Conservation (phyloP, 306 rosid genomes). For the Cucurbita moschata region DNA sequence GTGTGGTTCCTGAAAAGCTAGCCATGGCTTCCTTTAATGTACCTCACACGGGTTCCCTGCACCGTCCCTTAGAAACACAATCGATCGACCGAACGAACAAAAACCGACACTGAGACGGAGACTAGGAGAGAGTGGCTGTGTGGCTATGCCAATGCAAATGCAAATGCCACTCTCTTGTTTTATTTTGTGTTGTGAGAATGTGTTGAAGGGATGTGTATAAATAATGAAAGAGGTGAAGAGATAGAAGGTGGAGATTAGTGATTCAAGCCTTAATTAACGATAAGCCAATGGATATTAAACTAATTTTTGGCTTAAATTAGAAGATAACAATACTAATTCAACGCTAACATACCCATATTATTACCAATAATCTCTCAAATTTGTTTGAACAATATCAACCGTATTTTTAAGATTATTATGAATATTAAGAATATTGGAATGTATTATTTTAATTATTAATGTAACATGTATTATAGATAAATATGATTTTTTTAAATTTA, state of each 20-base stretch:
- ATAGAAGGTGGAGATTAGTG: not conserved
- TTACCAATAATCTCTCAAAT: not conserved
- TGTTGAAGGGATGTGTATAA: not conserved
- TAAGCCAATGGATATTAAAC: not conserved
- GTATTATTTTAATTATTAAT: too few relatives aligned
- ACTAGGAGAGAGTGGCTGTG: not conserved
- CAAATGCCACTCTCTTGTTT: not conserved
- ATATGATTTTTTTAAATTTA: too few relatives aligned
- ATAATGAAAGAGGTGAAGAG: not conserved
- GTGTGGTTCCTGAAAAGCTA: conserved; percentile 49
- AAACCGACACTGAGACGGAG: not conserved
- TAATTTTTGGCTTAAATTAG: not conserved
- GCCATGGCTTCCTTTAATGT: conserved; percentile 20
- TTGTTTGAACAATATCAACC: not conserved
- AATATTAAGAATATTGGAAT: too few relatives aligned
- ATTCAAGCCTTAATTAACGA: not conserved
- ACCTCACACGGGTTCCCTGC: not conserved
- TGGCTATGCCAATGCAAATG: not conserved
- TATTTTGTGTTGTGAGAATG: not conserved
- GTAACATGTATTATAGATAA: too few relatives aligned
- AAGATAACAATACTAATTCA: not conserved
- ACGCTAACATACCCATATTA: not conserved
- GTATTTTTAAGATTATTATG: too few relatives aligned
- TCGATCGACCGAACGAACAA: not conserved
- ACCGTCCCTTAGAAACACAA: not conserved